A percentile compares a stretch with the other conserved stretches of the same genome.
Conservation (phyloP, 257 asterid genomes). For the Solanum peruvianum region DNA sequence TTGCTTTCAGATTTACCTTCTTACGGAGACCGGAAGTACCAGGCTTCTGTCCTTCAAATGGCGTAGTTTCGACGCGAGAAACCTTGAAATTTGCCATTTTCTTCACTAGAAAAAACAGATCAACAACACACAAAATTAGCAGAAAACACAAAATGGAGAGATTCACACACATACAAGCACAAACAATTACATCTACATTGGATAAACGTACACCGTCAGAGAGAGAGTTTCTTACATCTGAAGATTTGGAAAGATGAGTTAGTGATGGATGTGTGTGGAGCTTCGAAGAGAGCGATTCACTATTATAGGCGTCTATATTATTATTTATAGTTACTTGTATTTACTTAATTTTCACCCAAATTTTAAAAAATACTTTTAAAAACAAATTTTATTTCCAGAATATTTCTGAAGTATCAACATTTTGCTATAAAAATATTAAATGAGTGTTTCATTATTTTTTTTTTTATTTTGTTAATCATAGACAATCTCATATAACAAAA, state of each 20-base stretch:
- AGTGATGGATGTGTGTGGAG: background rate
- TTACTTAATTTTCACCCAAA: background rate
- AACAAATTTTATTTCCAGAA: background rate
- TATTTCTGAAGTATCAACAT: too few species aligned
- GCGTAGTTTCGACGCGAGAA: constrained; percentile 54
- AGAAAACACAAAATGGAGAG: background rate
- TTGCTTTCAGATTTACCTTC: constrained; percentile 36
- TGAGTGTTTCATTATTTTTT: background rate
- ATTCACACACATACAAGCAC: background rate
- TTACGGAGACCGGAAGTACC: constrained; percentile 95
- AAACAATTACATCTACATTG: background rate
- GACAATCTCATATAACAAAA: background rate
- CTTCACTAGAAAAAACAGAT: background rate
- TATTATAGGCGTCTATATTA: background rate
- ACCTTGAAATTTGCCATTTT: constrained; percentile 64
- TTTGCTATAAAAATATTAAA: too few species aligned
- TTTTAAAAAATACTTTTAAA: background rate
- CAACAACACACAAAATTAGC: background rate
- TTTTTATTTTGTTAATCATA: background rate
- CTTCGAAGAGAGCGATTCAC: background rate
- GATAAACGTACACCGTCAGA: background rate
- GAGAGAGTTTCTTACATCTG: background rate
- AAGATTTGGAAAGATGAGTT: background rate
- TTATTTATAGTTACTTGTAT: background rate
- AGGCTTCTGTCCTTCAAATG: constrained; percentile 92